Evolutionary conservation across 345 rosid species (phyloP), one percentile per base, ranked within the genome.

Genomic region (Pelargonium nanum): DNA sequence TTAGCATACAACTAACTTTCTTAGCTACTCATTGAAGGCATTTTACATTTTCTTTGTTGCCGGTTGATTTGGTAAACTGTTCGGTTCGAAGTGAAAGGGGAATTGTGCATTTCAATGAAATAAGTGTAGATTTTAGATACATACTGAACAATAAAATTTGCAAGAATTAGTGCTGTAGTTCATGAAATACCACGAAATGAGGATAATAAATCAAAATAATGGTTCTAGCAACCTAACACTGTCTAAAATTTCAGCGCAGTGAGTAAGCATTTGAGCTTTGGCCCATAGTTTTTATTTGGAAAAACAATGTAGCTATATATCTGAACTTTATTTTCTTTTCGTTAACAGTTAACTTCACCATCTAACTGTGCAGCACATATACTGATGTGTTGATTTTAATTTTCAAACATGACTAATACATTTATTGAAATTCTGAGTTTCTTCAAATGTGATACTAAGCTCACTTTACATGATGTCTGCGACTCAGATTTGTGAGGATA

Each of bases 401-500:
- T 40, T 12, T 12, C 48, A 28, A 7, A 28, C 7, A 2, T 28
- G 4, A 2, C 32, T 28, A 40, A 40, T 40, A 7, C 48, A 9
- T 61, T n/a, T 24, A 2, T 61, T 48, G 56, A 12, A 6, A 8
- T 51, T 26, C 23, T 51, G 19, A 61, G 26, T 21, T 23, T 19
- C 25, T 24, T 0, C 24, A 7, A 54, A 23, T 24, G 13, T 50
- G 51, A 19, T 17, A n/a, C 23, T 45, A 26, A 55, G 34, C 17
- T 40, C 19, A 64, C 21, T 25, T 22, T 24, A 57, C 22, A 30
- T 26, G 15, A 24, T 16, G 21, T 23, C 40, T 57, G 25, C 57
- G 26, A 24, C 61, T 58, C 78, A 94, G 97, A 85, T 94, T 68
- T 94, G 96, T 75, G 99, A 94, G 76, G 97, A 94, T 78, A 71